These are phyloP conservation scores for Patellifolia procumbens DNA, from an alignment of 179 eudicot genomes.

Conservation along the genomic window DNA sequence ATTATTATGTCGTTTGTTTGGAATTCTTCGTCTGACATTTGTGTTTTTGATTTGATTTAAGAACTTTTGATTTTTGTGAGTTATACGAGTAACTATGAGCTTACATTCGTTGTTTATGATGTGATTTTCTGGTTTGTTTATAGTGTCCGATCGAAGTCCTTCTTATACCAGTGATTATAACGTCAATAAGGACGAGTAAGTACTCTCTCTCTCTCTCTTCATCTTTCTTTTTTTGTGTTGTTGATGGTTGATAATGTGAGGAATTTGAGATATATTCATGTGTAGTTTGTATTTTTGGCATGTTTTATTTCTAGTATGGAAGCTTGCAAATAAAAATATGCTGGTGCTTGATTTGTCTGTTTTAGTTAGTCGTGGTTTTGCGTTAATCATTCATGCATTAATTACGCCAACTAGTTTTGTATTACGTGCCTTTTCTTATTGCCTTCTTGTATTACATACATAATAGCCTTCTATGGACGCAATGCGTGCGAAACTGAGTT, in stretches of 20 bases:
- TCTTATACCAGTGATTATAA: background rate
- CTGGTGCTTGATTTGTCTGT: background rate
- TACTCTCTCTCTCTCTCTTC: background rate
- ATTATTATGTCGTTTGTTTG: too few relatives aligned
- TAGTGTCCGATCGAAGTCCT: constrained; percentile 3
- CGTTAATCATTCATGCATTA: constrained; percentile 25
- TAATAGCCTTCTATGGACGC: too few relatives aligned
- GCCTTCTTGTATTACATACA: too few relatives aligned
- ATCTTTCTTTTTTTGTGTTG: background rate
- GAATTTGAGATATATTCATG: background rate
- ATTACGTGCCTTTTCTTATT: constrained; percentile 13
- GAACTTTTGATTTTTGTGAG: background rate
- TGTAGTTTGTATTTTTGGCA: background rate
- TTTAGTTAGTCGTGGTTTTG: constrained; percentile 17
- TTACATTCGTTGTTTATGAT: background rate
- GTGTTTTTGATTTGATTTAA: too few relatives aligned
- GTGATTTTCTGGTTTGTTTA: background rate
- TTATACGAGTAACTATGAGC: background rate
- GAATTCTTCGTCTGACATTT: too few relatives aligned
- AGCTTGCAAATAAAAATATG: background rate
- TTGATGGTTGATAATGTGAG: background rate
- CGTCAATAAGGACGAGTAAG: constrained; percentile 25
- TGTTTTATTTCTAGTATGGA: background rate
- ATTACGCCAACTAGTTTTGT: background rate
- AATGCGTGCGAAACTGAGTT: too few relatives aligned